Base-by-base conservation (phyloP, 768 basidiomycete genomes). In the Russula emetica region DNA sequence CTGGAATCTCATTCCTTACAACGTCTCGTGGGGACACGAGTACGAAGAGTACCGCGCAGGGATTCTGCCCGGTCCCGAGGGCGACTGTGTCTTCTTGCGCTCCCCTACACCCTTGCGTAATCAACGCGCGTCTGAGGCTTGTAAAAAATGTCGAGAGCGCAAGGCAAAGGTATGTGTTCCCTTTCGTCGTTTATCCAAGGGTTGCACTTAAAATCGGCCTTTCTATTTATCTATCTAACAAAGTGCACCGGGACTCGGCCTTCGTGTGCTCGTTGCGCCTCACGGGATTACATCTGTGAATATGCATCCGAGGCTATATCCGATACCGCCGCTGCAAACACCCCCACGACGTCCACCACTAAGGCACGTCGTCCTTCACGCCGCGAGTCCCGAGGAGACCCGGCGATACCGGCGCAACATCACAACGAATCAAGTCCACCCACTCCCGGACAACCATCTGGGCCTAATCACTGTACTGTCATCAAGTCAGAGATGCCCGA, bases 1-100 rank as follows among this genome's bases (percentile, higher is more conserved):
- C 45, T 77, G 76, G 76, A 74, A 77, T 57, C 73, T 77, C 55
- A 72, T 76, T 50, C 75, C 76, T 7, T 77, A 77, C 68, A 71
- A 77, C 66, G 73, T 77, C 20, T 74, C 76, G 1, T 77, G 76
- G 76, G 76, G 76, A 9, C 63, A 68, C 36, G 71, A 71, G 36
- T 77, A 76, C 64, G 71, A 69, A 55, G 69, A 72, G 49, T 77
- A 77, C 62, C 64, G 65, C 34, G 61, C 69, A 0, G 76, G 76
- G 26, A 71, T 69, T 11, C 71, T 77, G 6, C 76, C 76, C 0
- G 76, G 76, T 2, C 76, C 76, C 20, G 73, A 77, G 32, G 76
- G 76, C 26, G 69, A 68, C 14, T 77, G 76, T 68, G 69, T 77
- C 38, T 76, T 77, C 69, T 68, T 77, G 38, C 74, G 76, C 54